A percentile compares a stretch with the other conserved stretches of the same genome.
phyloP scores from a whole-genome alignment of 805 yeast species.

The Metschnikowia arizonensis region DNA sequence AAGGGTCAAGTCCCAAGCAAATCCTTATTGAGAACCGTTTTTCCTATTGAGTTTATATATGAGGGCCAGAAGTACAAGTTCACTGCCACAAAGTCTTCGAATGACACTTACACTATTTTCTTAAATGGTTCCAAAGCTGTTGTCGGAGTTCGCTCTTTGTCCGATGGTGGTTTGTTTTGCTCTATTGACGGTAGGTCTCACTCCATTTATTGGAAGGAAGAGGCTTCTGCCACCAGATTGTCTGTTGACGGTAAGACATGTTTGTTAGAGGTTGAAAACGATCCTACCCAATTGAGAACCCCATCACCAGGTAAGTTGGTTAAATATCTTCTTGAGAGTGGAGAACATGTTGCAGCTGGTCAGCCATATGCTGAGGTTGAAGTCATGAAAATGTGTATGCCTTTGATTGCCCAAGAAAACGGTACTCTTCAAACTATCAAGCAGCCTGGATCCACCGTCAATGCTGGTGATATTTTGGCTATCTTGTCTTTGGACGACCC shows the following conservation, averaged over 20 bases:
- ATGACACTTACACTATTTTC: slow-evolving; percentile 80
- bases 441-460: slow-evolving; percentile 97
- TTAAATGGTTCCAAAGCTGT: slow-evolving; percentile 89
- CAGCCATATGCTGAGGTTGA: slow-evolving; percentile 98
- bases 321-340: slow-evolving; percentile 87
- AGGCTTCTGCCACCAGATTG: slow-evolving; percentile 89
- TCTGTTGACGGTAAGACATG: slow-evolving; percentile 96
- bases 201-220: slow-evolving; percentile 96
- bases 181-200: slow-evolving; percentile 91
- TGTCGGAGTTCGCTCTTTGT: slow-evolving; percentile 80
- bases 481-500: slow-evolving; percentile 94
- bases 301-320: slow-evolving; percentile 99
- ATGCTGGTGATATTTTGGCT: slow-evolving; percentile 96
- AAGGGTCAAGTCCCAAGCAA: slow-evolving; percentile 94
- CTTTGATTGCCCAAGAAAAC: slow-evolving; percentile 86
- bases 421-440: slow-evolving; percentile 90
- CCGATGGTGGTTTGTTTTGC: slow-evolving; percentile 91
- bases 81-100: slow-evolving; percentile 90
- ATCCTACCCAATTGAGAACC: slow-evolving; percentile 96
- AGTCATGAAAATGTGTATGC: slow-evolving; percentile 99
- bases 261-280: slow-evolving; percentile 89
- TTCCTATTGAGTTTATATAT: slow-evolving; percentile 91
- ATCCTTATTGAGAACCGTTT: slow-evolving; percentile 76
- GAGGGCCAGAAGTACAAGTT: slow-evolving; percentile 91
- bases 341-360: slow-evolving; percentile 88